phyloP scores from a whole-genome alignment of 2,329 filamentous ascomycete species.

The Drechslerella dactyloides region DNA sequence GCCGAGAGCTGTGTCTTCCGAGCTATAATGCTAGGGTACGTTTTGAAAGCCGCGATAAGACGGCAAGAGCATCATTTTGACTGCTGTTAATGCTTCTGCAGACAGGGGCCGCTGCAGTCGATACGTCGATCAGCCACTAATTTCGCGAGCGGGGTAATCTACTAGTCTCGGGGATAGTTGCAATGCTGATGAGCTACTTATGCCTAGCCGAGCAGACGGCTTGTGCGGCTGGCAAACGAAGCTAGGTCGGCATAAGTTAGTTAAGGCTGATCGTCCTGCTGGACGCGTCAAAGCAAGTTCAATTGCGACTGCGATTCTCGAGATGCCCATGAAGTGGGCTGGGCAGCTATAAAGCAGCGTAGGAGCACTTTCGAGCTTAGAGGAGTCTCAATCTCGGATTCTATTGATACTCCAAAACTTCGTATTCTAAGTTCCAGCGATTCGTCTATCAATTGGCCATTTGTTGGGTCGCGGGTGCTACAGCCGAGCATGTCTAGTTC shows the following conservation, averaged over 20 bases:
- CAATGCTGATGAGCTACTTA: not conserved
- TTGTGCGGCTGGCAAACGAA: too few species aligned
- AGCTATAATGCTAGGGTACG: too few species aligned
- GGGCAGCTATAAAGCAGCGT: not conserved
- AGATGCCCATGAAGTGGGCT: not conserved
- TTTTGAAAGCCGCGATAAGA: too few species aligned
- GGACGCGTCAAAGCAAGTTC: not conserved
- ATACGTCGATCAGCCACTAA: not conserved
- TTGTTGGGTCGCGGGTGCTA: not conserved
- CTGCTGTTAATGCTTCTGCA: too few species aligned
- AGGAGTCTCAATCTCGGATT: too few species aligned
- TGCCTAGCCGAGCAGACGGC: not conserved
- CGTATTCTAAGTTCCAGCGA: too few species aligned
- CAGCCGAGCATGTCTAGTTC: constrained; percentile 11
- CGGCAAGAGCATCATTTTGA: too few species aligned
- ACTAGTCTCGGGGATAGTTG: not conserved
- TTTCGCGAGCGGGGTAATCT: not conserved
- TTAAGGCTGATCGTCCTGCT: not conserved
- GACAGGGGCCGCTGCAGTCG: not conserved
- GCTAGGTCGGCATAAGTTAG: not conserved
- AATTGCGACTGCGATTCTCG: not conserved
- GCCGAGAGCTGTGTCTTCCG: too few species aligned
- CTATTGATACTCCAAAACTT: too few species aligned
- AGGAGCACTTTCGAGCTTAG: not conserved
- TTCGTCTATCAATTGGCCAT: not conserved